Evolutionary conservation across 129 eudicot species (phyloP).

Genomic region (Arctium lappa): DNA sequence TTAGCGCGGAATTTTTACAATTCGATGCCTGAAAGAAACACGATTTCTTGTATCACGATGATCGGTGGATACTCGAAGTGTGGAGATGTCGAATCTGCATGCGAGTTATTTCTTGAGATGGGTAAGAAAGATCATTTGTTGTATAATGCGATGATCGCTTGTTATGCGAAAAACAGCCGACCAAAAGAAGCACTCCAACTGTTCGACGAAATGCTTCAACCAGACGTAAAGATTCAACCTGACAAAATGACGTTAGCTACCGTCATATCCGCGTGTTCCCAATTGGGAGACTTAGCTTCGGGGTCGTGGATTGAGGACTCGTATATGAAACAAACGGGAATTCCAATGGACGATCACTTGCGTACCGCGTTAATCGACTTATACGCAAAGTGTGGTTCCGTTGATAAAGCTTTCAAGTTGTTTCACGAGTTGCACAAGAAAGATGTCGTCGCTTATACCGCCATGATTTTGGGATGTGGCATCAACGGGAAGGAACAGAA

Average conservation of each 20-base stretch:
- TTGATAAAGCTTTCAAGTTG: conserved; percentile 37
- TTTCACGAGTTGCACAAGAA: conserved; percentile 35
- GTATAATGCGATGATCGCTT: conserved; percentile 47
- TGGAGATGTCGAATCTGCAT: conserved; percentile 32
- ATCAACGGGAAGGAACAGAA: conserved; percentile 27
- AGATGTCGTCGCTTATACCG: conserved; percentile 48
- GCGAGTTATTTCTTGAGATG: conserved; percentile 20
- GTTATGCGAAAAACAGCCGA: conserved; percentile 43
- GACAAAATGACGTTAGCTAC: conserved; percentile 52
- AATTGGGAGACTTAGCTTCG: conserved; percentile 35
- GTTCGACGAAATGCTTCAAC: conserved; percentile 38
- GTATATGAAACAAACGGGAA: conserved; percentile 28
- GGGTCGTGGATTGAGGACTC: conserved; percentile 28
- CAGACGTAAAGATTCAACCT: conserved; percentile 22
- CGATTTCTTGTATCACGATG: conserved; percentile 32
- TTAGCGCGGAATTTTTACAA: conserved; percentile 26
- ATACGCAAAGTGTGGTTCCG: conserved; percentile 49
- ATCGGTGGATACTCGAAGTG: conserved; percentile 31
- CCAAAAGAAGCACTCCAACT: conserved; percentile 44
- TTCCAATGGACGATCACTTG: conserved; percentile 37
- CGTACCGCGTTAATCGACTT: conserved; percentile 49
- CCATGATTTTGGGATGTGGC: conserved; percentile 46
- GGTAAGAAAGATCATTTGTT: conserved; percentile 28
- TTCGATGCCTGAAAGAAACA: conserved; percentile 33
- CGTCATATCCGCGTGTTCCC: conserved; percentile 46